A percentile compares a stretch with the other conserved stretches of the same genome.
Evolutionary conservation across 2,329 filamentous ascomycete species (phyloP).

Genomic region (Karstenula rhodostoma): DNA sequence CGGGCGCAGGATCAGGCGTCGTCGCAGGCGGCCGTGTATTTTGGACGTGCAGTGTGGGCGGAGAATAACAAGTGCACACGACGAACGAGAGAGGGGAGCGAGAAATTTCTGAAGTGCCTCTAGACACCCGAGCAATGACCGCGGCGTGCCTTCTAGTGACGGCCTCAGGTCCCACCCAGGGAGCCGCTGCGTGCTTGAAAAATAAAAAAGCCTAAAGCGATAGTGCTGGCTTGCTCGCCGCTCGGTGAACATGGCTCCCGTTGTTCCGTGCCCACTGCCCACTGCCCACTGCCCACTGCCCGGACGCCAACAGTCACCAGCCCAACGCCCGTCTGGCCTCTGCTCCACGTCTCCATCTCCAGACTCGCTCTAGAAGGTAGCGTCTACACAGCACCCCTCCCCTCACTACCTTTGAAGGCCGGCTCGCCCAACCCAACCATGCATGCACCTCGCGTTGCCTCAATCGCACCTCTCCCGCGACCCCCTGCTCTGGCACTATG

Average conservation of each 20-base stretch:
- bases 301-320: too few species aligned
- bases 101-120: constrained; percentile 22
- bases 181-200: constrained; percentile 11
- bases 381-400: too few species aligned
- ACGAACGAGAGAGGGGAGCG: constrained; percentile 30
- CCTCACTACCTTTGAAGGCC: too few species aligned
- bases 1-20: constrained; percentile 26
- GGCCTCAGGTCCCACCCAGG: constrained; percentile 7
- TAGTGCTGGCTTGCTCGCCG: too few species aligned
- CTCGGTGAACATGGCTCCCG: constrained; percentile 4
- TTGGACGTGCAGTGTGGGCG: constrained; percentile 37
- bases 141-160: not conserved
- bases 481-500: constrained; percentile 3
- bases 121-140: constrained; percentile 11
- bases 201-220: constrained; percentile 10
- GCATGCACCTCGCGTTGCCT: not conserved
- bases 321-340: too few species aligned
- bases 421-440: not conserved
- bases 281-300: too few species aligned
- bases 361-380: too few species aligned
- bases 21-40: constrained; percentile 40
- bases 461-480: not conserved
- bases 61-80: constrained; percentile 18
- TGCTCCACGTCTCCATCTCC: too few species aligned
- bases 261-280: constrained; percentile 7